These are phyloP conservation scores for Blastobotrys illinoisensis DNA, from an alignment of 1,139 yeast genomes.

Conservation along the genomic window DNA sequence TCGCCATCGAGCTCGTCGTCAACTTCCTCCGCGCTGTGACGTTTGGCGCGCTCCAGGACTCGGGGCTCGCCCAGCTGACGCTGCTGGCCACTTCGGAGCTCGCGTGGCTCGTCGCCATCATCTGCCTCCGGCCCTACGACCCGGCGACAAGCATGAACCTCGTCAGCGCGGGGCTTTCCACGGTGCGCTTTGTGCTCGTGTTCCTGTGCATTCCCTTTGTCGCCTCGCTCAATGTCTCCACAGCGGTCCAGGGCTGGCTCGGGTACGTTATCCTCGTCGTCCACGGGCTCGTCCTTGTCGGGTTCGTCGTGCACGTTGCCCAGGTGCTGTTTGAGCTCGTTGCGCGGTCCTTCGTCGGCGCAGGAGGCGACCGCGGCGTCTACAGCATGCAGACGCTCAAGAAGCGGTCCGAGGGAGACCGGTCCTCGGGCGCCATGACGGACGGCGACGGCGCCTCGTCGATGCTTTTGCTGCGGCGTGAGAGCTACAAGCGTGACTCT, in stretches of 20 bases:
- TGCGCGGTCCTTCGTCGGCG: slow-evolving; percentile 24
- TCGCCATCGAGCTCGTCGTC: slow-evolving; percentile 21
- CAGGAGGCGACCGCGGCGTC: slow-evolving; percentile 4
- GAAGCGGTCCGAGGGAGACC: background rate
- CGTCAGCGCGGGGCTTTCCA: slow-evolving; percentile 19
- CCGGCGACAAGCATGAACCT: slow-evolving; percentile 31
- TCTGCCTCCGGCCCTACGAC: slow-evolving; percentile 28
- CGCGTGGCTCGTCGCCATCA: slow-evolving; percentile 21
- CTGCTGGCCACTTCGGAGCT: slow-evolving; percentile 30
- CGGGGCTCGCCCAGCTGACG: slow-evolving; percentile 35
- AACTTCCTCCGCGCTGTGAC: slow-evolving; percentile 31
- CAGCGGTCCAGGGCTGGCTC: slow-evolving; percentile 30
- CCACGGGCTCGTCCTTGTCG: slow-evolving; percentile 29
- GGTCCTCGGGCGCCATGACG: background rate
- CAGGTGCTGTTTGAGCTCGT: slow-evolving; percentile 29
- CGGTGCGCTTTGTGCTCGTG: slow-evolving; percentile 24
- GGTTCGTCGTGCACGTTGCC: slow-evolving; percentile 28
- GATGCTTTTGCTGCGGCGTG: background rate
- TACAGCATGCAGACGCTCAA: slow-evolving; percentile 13
- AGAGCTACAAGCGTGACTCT: background rate
- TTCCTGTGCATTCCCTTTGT: slow-evolving; percentile 31
- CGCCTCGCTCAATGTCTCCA: slow-evolving; percentile 19
- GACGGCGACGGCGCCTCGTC: background rate
- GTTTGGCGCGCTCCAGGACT: slow-evolving; percentile 33
- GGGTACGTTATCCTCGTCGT: slow-evolving; percentile 31